phyloP scores from a whole-genome alignment of 345 rosid species.

The Camelina hispida region DNA sequence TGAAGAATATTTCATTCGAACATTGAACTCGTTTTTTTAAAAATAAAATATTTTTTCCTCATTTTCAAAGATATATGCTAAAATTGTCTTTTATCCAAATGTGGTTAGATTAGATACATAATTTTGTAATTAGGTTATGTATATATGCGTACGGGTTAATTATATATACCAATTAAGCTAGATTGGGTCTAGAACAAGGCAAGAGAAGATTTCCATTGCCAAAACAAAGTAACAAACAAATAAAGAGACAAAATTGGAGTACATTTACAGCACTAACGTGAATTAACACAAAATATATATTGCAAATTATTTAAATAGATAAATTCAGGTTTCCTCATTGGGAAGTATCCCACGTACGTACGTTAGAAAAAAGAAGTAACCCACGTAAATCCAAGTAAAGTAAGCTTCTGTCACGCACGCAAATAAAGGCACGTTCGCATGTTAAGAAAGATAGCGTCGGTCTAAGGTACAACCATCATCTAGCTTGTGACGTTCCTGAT shows the following conservation, averaged over 20 bases:
- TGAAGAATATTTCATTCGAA: background rate
- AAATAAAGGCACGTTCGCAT: constrained; percentile 31
- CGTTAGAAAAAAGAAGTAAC: background rate
- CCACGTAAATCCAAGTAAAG: constrained; percentile 32
- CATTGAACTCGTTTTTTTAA: background rate
- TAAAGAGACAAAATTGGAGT: constrained; percentile 9
- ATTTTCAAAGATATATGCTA: constrained; percentile 1
- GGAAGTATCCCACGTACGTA: constrained; percentile 26
- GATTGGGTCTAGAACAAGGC: background rate
- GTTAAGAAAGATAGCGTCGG: constrained; percentile 23
- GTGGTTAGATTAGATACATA: background rate
- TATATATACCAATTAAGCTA: background rate
- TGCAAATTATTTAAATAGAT: background rate
- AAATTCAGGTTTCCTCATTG: constrained; percentile 6
- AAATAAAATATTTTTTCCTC: background rate
- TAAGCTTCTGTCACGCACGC: constrained; percentile 36
- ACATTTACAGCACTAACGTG: background rate
- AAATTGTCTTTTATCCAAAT: background rate
- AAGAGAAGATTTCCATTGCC: constrained; percentile 9
- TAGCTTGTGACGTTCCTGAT: constrained; percentile 8
- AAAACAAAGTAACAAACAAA: constrained; percentile 10
- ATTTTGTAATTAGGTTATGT: background rate
- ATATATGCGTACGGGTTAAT: background rate
- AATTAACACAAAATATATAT: background rate
- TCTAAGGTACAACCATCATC: constrained; percentile 19